Evolutionary conservation across 192 early-diverging fungal species (phyloP).

Genomic region (Umbelopsis ramanniana): DNA sequence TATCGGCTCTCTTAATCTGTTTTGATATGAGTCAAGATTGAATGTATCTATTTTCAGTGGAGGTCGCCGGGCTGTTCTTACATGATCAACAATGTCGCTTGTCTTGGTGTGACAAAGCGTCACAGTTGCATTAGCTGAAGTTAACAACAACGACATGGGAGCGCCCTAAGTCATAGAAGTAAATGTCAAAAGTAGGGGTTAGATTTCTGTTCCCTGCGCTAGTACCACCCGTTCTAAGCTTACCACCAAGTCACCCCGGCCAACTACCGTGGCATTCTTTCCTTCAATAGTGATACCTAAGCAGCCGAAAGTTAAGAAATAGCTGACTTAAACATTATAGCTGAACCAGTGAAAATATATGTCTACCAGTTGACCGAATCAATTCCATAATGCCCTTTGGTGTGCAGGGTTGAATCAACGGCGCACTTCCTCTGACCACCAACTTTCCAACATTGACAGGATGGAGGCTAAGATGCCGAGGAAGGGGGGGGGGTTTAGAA

Average conservation of each 20-base stretch:
- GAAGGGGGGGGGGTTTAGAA: no score
- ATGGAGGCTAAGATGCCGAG: constrained; percentile 89
- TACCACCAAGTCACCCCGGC: constrained; percentile 95
- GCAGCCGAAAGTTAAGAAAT: background rate
- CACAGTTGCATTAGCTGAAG: constrained; percentile 84
- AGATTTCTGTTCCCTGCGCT: no score
- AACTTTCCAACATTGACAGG: constrained; percentile 91
- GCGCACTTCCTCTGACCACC: constrained; percentile 77
- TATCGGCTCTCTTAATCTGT: constrained; percentile 75
- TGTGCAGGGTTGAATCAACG: constrained; percentile 95
- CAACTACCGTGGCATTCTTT: constrained; percentile 92
- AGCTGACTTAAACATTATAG: no score
- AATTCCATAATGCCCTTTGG: constrained; percentile 92
- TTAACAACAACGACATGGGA: constrained; percentile 85
- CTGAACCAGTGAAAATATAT: no score
- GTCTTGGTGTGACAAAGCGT: constrained; percentile 94
- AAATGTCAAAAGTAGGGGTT: no score
- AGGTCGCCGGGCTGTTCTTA: constrained; percentile 40
- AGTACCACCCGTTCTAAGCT: background rate
- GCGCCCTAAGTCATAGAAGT: constrained; percentile 57
- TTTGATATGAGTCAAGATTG: background rate
- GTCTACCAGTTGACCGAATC: constrained; percentile 63
- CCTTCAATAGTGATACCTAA: constrained; percentile 68
- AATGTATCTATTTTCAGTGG: no score
- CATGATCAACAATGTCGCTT: constrained; percentile 71